Evolutionary conservation across 2,329 filamentous ascomycete genomes (phyloP), one percentile per base, ranked within the genome.

Genomic region (Claviceps digitariae): DNA sequence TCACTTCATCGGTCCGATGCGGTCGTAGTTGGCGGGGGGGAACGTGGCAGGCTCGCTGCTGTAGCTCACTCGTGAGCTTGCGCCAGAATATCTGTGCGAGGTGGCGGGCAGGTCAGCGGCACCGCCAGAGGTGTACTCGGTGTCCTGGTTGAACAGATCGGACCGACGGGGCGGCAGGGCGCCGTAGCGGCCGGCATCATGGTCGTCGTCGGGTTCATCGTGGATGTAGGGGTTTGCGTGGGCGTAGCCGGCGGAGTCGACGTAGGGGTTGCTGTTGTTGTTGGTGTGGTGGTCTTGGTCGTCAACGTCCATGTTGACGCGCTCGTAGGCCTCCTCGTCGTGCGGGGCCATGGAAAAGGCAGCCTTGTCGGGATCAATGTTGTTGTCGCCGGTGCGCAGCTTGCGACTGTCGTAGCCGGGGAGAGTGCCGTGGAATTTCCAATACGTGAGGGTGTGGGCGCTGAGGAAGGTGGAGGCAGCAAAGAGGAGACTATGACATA

Each of bases 361-460:
- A 29, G 81, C 81, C 71, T 84, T 84, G 66, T 85, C 81, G 0
- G 82, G 82, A 63, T 84, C 82, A 59, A 83, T 83, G 68, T 79
- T 77, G 59, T 72, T 67, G 58, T 65, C 67, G 56, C 63, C 63
- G 55, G 64, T 64, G 50, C 72, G 67, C 52, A 72, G 60, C 61
- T 70, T 65, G 61, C 64, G 70, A 58, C 71, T 72, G 61, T 81
- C 78, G 64, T 82, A 82, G 54, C 81, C 81, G 2, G 82, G 82
- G 17, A 84, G 73, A 53, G 69, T 74, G 60, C 78, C 77, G 67
- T 84, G 77, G 62, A 78, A 76, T 60, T 77, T 76, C 69, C 78
- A 82, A 69, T 82, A 83, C 57, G 77, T 72, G 57, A 82, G 67
- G 29, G 79, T 79, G 67, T 77, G 83, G 54, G 78, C 69, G 61